Evolutionary conservation across 2,329 filamentous ascomycete species (phyloP).

Genomic region (Talaromyces sp.): DNA sequence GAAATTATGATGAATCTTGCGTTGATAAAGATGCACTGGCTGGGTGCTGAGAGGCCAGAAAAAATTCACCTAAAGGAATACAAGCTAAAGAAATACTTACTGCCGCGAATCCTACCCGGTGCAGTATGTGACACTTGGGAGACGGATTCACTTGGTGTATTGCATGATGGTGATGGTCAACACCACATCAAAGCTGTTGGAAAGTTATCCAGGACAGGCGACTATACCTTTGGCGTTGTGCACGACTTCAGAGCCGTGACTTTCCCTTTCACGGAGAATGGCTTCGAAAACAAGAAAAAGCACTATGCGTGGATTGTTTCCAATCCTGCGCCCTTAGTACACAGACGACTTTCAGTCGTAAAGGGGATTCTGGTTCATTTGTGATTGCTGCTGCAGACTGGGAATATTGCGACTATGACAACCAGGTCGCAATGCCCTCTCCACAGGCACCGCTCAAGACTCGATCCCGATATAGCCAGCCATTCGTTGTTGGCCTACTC

Average conservation of each 20-base stretch:
- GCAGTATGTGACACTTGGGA: conserved; percentile 3
- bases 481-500: conserved; percentile 8
- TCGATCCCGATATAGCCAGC: background rate
- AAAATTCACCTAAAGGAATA: background rate
- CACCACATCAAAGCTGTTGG: background rate
- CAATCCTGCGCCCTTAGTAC: too few relatives aligned
- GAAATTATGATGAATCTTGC: conserved; percentile 6
- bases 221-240: background rate
- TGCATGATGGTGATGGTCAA: background rate
- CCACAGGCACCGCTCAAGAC: background rate
- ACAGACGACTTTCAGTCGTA: background rate
- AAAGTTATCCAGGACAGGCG: background rate
- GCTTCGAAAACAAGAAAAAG: background rate
- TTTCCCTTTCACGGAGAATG: background rate
- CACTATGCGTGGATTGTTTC: background rate
- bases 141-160: background rate
- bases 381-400: background rate
- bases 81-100: too few relatives aligned
- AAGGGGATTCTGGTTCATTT: conserved; percentile 9
- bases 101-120: background rate
- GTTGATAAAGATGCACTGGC: background rate
- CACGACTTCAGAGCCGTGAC: background rate
- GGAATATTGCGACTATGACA: background rate
- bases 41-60: background rate
- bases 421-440: background rate